phyloP scores from a whole-genome alignment of 345 rosid species.

The Combretum micranthum region DNA sequence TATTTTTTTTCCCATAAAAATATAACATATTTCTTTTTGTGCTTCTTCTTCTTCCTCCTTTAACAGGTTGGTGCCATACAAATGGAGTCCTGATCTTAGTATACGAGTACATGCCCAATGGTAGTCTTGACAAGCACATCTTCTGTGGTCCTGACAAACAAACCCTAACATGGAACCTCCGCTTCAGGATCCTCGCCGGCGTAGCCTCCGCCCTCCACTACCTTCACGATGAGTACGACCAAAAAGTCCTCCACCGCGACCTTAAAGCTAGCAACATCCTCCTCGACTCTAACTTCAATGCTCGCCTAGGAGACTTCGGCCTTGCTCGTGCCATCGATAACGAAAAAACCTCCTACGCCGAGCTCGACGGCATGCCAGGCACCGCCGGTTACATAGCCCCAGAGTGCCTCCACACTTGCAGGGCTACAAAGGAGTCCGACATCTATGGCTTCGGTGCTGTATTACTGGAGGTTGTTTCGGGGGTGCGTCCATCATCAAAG shows the following conservation, averaged over 20 bases:
- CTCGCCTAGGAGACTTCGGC: constrained; percentile 55
- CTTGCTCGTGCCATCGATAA: constrained; percentile 49
- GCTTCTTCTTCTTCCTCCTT: not conserved
- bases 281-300: constrained; percentile 48
- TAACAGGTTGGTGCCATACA: constrained; percentile 50
- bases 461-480: constrained; percentile 47
- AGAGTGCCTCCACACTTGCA: constrained; percentile 50
- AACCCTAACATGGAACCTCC: constrained; percentile 27
- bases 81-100: constrained; percentile 42
- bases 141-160: constrained; percentile 14
- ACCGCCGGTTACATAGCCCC: constrained; percentile 56
- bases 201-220: constrained; percentile 50
- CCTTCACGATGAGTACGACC: constrained; percentile 53
- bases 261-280: constrained; percentile 62
- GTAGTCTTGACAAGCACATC: constrained; percentile 48
- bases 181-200: constrained; percentile 43
- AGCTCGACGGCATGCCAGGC: constrained; percentile 45
- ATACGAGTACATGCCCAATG: constrained; percentile 59
- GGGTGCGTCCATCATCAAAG: constrained; percentile 39
- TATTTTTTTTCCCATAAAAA: too few relatives aligned
- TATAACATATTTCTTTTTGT: not conserved
- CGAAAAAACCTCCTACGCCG: constrained; percentile 42
- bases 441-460: constrained; percentile 54
- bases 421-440: constrained; percentile 54
- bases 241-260: constrained; percentile 56